These are phyloP conservation scores for Lachancea kluyveri DNA, from an alignment of 805 yeast species.

Conservation along the genomic window DNA sequence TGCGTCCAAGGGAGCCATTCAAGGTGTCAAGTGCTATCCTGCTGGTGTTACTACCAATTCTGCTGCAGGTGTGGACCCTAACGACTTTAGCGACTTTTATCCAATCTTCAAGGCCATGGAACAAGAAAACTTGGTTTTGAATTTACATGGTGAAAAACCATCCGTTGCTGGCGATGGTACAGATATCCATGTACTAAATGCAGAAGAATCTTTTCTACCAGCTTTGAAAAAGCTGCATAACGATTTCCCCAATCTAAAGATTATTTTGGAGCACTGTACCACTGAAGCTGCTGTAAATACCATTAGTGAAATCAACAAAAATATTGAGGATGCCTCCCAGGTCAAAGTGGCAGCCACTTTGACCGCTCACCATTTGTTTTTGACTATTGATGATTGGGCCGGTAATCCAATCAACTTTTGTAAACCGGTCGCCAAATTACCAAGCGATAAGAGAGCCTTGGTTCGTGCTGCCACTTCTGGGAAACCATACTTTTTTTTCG, in stretches of 20 bases:
- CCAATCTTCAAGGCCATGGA: conserved; percentile 90
- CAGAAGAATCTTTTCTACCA: conserved; percentile 89
- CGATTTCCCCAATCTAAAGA: conserved; percentile 81
- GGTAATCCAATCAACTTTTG: conserved; percentile 94
- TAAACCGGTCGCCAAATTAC: conserved; percentile 95
- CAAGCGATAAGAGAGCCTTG: conserved; percentile 74
- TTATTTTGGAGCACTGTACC: conserved; percentile 92
- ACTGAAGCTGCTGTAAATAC: conserved; percentile 82
- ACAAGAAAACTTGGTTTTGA: conserved; percentile 66
- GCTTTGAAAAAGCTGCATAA: conserved; percentile 70
- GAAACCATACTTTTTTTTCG: conserved; percentile 88
- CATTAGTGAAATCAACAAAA: conserved; percentile 56
- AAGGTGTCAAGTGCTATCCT: conserved; percentile 95
- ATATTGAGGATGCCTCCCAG: conserved; percentile 29
- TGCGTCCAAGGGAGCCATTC: conserved; percentile 56
- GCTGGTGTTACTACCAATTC: conserved; percentile 99
- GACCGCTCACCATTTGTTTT: conserved; percentile 88
- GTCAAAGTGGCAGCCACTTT: conserved; percentile 82
- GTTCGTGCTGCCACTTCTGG: conserved; percentile 88
- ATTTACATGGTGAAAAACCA: conserved; percentile 95
- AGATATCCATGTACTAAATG: conserved; percentile 85
- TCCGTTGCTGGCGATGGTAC: conserved; percentile 44
- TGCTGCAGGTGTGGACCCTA: conserved; percentile 84
- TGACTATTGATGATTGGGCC: conserved; percentile 94
- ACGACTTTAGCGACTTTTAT: conserved; percentile 82